These are phyloP conservation scores for Plicaturopsis crispa DNA, from an alignment of 768 basidiomycete genomes.

Conservation along the genomic window DNA sequence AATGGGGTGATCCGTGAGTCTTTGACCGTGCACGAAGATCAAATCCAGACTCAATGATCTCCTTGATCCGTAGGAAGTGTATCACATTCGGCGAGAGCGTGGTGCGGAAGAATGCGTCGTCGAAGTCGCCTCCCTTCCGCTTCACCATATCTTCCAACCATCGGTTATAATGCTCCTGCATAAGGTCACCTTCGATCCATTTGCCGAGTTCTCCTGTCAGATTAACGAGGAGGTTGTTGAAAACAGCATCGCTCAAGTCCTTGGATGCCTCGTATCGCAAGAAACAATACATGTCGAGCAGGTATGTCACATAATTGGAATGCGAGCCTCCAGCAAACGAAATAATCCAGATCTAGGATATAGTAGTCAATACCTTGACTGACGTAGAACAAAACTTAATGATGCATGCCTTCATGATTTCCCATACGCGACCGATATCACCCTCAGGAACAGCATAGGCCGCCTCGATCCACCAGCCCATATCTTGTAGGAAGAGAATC, in stretches of 20 bases:
- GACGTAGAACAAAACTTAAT: background rate
- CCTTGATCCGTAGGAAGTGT: slow-evolving; percentile 14
- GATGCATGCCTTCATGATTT: slow-evolving; percentile 19
- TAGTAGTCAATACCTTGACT: background rate
- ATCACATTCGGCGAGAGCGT: slow-evolving; percentile 17
- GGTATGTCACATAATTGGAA: slow-evolving; percentile 13
- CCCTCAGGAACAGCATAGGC: slow-evolving; percentile 19
- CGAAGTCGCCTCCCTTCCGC: slow-evolving; percentile 14
- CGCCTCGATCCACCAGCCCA: slow-evolving; percentile 14
- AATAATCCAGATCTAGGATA: slow-evolving; percentile 14
- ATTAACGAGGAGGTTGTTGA: slow-evolving; percentile 17
- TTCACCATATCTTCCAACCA: slow-evolving; percentile 13
- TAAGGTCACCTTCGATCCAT: slow-evolving; percentile 11
- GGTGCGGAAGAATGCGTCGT: slow-evolving; percentile 12
- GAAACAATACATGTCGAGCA: slow-evolving; percentile 16
- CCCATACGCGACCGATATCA: slow-evolving; percentile 19
- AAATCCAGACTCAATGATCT: slow-evolving; percentile 13
- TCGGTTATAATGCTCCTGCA: slow-evolving; percentile 19
- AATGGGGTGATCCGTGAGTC: slow-evolving; percentile 13
- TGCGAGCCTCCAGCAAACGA: slow-evolving; percentile 17
- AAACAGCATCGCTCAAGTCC: slow-evolving; percentile 9
- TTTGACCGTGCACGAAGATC: slow-evolving; percentile 6
- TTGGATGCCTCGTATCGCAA: slow-evolving; percentile 16
- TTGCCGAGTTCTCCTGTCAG: slow-evolving; percentile 11
- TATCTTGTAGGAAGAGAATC: slow-evolving; percentile 14